These are phyloP conservation scores for Penicillium antarcticum DNA, from an alignment of 495 filamentous ascomycete genomes.

Conservation along the genomic window DNA sequence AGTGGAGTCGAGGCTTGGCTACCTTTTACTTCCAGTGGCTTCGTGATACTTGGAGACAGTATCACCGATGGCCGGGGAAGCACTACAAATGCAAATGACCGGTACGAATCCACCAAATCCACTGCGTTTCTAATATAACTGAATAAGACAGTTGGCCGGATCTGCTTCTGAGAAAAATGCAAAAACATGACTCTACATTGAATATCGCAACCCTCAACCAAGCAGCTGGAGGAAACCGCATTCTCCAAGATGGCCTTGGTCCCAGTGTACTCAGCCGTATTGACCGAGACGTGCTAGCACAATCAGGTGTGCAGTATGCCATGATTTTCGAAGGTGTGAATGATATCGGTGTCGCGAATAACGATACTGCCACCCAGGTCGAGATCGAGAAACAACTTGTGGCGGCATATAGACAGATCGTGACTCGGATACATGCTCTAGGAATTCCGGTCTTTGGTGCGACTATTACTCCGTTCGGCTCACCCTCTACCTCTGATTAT, in stretches of 20 bases:
- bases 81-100: conserved; percentile 60
- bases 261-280: conserved; percentile 59
- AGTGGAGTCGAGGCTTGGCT: conserved; percentile 57
- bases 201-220: conserved; percentile 61
- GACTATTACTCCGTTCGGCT: conserved; percentile 67
- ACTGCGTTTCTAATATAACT: not conserved
- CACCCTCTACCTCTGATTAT: conserved; percentile 26
- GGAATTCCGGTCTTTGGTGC: conserved; percentile 59
- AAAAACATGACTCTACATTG: conserved; percentile 40
- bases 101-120: conserved; percentile 31
- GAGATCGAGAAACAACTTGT: conserved; percentile 50
- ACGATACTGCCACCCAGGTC: conserved; percentile 46
- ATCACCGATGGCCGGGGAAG: conserved; percentile 71
- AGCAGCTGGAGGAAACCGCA: conserved; percentile 70
- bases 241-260: conserved; percentile 60
- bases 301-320: conserved; percentile 55
- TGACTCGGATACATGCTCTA: conserved; percentile 49
- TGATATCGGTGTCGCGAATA: conserved; percentile 58
- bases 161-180: conserved; percentile 54
- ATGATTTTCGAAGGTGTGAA: conserved; percentile 76
- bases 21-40: conserved; percentile 37
- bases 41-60: conserved; percentile 68
- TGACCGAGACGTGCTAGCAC: conserved; percentile 60
- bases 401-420: conserved; percentile 56
- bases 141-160: conserved; percentile 57